phyloP scores from a whole-genome alignment of 1,284 basidiomycete species.

The Tranzscheliella williamsii region DNA sequence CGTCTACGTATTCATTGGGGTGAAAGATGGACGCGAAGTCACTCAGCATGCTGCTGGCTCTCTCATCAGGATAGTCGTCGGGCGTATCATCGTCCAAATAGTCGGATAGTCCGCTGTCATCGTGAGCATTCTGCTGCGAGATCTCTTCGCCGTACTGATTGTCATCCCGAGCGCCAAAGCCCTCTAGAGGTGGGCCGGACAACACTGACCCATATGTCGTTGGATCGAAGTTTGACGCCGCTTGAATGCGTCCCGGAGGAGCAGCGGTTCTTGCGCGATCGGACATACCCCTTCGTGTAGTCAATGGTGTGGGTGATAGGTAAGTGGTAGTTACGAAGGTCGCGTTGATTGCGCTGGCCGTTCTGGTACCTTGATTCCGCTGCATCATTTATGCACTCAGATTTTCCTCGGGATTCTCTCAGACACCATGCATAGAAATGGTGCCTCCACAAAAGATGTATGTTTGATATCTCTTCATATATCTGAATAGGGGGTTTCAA shows the following conservation, averaged over 20 bases:
- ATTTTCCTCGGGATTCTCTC: no score
- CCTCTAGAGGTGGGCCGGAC: conserved; percentile 2
- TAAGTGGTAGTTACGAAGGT: no score
- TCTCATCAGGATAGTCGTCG: conserved; percentile 8
- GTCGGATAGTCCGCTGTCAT: background rate
- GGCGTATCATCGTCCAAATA: conserved; percentile 1
- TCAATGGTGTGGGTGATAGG: no score
- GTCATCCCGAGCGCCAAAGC: no score
- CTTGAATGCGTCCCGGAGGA: conserved; percentile 25
- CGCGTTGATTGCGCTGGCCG: no score
- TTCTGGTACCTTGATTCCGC: no score
- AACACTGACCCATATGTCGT: conserved; percentile 27
- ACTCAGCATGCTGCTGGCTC: conserved; percentile 17
- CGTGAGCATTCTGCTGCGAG: background rate
- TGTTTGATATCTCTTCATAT: no score
- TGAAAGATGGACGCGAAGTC: conserved; percentile 39
- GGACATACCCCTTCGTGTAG: no score
- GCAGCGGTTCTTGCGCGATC: conserved; percentile 36
- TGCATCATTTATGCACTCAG: no score
- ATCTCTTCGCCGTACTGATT: background rate
- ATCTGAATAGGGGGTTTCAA: no score
- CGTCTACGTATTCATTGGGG: conserved; percentile 31
- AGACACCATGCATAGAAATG: no score
- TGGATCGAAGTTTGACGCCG: conserved; percentile 16
- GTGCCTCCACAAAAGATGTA: no score